Conservation (phyloP, 2,329 filamentous ascomycete species). For the Hypoxylon sp. region DNA sequence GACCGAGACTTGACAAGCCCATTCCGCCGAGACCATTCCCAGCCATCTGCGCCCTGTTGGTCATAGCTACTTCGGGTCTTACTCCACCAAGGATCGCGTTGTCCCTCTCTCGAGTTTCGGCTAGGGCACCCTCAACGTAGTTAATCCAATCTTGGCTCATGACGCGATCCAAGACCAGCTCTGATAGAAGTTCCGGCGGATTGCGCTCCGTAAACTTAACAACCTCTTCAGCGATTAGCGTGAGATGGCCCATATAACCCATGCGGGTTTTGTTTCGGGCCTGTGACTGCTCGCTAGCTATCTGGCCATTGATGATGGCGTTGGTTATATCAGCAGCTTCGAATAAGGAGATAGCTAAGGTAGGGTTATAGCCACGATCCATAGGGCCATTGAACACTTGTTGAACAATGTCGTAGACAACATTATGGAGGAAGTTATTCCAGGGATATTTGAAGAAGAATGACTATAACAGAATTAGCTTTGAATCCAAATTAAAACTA, state of each 20-base stretch:
- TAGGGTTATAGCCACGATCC: conserved; percentile 94
- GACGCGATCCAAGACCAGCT: conserved; percentile 87
- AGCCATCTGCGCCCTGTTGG: conserved; percentile 77
- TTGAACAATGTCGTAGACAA: conserved; percentile 98
- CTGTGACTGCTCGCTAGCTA: conserved; percentile 88
- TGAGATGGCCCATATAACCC: conserved; percentile 97
- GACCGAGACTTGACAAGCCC: conserved; percentile 64
- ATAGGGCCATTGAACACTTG: conserved; percentile 99
- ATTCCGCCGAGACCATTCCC: conserved; percentile 65
- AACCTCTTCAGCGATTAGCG: conserved; percentile 96
- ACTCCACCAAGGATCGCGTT: conserved; percentile 98
- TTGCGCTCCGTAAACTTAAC: conserved; percentile 98
- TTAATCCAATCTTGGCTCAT: conserved; percentile 92
- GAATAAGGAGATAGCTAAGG: conserved; percentile 91
- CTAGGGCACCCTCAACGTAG: conserved; percentile 93
- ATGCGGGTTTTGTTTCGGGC: conserved; percentile 87
- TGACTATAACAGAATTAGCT: conserved; percentile 68
- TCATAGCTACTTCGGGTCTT: conserved; percentile 89
- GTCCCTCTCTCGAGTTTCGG: conserved; percentile 94
- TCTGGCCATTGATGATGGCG: conserved; percentile 92
- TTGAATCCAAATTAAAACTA: not conserved
- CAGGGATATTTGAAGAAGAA: conserved; percentile 99
- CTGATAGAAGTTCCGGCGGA: conserved; percentile 87
- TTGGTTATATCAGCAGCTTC: conserved; percentile 91
- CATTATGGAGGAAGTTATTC: conserved; percentile 99